A percentile compares a stretch with the other conserved stretches of the same genome.
Evolutionary conservation across 805 yeast species (phyloP).

Genomic region (Wickerhamiella musiphila): DNA sequence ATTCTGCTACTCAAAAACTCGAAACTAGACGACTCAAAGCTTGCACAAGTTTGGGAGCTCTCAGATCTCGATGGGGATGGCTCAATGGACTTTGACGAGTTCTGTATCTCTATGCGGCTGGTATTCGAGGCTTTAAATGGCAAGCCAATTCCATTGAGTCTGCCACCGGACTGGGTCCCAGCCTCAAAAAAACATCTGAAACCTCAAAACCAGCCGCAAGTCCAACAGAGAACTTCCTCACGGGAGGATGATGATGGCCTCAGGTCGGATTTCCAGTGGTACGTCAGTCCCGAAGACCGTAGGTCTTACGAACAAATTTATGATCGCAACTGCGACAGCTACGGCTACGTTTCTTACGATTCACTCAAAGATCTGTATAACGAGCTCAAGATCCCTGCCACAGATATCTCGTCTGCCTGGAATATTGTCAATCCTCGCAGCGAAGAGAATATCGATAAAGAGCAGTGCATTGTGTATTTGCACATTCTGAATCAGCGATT

Average conservation of each 20-base stretch:
- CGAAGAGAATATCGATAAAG: conserved; percentile 76
- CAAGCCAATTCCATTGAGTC: conserved; percentile 42
- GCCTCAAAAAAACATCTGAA: conserved; percentile 71
- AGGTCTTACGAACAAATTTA: conserved; percentile 63
- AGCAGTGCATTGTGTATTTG: conserved; percentile 74
- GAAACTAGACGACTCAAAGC: conserved; percentile 56
- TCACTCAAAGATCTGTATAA: conserved; percentile 51
- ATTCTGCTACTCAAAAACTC: conserved; percentile 79
- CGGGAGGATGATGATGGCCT: conserved; percentile 48
- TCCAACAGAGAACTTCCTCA: conserved; percentile 22
- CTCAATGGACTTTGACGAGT: conserved; percentile 85
- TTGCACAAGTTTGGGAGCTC: conserved; percentile 76
- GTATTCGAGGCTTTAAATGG: conserved; percentile 85
- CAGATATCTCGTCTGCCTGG: conserved; percentile 86
- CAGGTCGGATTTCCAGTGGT: conserved; percentile 79
- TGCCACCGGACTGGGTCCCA: conserved; percentile 91
- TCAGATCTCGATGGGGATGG: conserved; percentile 85
- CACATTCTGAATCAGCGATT: conserved; percentile 86
- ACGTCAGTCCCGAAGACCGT: conserved; percentile 79
- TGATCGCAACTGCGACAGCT: conserved; percentile 52
- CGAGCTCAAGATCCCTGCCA: conserved; percentile 60
- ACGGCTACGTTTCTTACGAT: conserved; percentile 65
- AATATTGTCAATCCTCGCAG: conserved; percentile 83
- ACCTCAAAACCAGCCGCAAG: conserved; percentile 63
- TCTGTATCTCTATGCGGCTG: conserved; percentile 91